These are phyloP conservation scores for Phytopythium ostracodes DNA, from an alignment of 352 stramenopile genomes.

Conservation along the genomic window DNA sequence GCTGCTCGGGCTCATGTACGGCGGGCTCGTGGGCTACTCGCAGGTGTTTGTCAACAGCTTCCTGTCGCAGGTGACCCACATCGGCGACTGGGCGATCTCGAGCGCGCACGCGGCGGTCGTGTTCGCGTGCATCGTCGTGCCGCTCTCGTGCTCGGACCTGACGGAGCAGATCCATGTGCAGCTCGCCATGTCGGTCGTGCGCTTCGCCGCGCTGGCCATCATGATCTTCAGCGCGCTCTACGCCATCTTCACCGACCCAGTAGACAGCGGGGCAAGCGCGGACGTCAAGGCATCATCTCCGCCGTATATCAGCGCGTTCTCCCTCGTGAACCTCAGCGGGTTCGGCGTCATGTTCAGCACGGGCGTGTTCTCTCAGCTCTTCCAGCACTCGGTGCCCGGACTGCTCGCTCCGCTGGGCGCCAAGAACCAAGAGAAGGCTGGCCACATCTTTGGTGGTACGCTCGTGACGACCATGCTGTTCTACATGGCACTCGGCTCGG, in stretches of 20 bases:
- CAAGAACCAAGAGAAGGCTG: constrained; percentile 55
- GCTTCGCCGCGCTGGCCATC: constrained; percentile 85
- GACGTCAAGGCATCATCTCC: constrained; percentile 6
- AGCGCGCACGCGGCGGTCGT: constrained; percentile 56
- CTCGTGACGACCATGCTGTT: constrained; percentile 82
- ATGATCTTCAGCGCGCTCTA: constrained; percentile 84
- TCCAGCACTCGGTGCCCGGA: constrained; percentile 89
- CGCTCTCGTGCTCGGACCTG: constrained; percentile 84
- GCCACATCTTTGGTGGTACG: constrained; percentile 68
- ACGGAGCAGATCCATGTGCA: constrained; percentile 89
- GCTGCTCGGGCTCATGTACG: constrained; percentile 87
- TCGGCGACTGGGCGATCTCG: constrained; percentile 45
- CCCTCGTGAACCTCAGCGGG: constrained; percentile 59
- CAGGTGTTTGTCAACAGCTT: constrained; percentile 90
- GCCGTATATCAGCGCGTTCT: constrained; percentile 59
- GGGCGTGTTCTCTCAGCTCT: constrained; percentile 87
- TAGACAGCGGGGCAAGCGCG: constrained; percentile 37
- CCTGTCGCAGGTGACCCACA: constrained; percentile 58
- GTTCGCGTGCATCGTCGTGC: constrained; percentile 85
- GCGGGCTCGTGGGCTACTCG: constrained; percentile 84
- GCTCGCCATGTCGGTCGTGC: constrained; percentile 81
- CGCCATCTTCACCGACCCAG: constrained; percentile 65
- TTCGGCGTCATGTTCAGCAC: constrained; percentile 91
- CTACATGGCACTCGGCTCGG: constrained; percentile 77
- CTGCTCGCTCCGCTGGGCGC: constrained; percentile 68